Evolutionary conservation across 805 yeast genomes (phyloP).

Genomic region (Vanderwaltozyma polyspora): DNA sequence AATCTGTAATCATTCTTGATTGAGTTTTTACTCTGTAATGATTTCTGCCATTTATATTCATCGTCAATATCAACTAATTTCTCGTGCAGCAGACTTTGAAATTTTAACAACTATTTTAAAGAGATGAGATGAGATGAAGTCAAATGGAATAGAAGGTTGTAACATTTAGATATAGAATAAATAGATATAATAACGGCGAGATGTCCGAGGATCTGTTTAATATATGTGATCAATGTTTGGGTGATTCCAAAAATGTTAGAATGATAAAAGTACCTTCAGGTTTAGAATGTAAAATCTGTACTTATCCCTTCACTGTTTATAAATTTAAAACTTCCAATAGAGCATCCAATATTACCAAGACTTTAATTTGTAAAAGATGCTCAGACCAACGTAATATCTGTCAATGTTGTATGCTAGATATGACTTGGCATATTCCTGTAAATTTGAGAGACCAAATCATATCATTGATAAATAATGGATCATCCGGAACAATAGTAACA

Average conservation of each 20-base stretch:
- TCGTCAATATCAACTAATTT: too few species aligned
- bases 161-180: too few species aligned
- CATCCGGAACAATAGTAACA: conserved; percentile 17
- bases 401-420: conserved; percentile 76
- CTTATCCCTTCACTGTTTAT: conserved; percentile 72
- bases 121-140: too few species aligned
- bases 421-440: conserved; percentile 70
- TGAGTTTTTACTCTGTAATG: too few species aligned
- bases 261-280: conserved; percentile 64
- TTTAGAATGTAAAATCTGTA: conserved; percentile 75
- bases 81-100: too few species aligned
- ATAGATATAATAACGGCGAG: too few species aligned
- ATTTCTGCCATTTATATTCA: too few species aligned
- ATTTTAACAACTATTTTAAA: too few species aligned
- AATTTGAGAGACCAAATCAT: conserved; percentile 71
- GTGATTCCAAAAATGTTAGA: conserved; percentile 31
- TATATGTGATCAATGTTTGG: conserved; percentile 66
- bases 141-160: too few species aligned
- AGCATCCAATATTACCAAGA: conserved; percentile 37
- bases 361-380: conserved; percentile 70
- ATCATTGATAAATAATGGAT: conserved; percentile 49
- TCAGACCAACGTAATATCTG: conserved; percentile 73
- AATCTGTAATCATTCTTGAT: too few species aligned
- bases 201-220: too few species aligned
- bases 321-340: conserved; percentile 37